Conservation (phyloP, 2,329 filamentous ascomycete species). For the Sphaerulina musiva region DNA sequence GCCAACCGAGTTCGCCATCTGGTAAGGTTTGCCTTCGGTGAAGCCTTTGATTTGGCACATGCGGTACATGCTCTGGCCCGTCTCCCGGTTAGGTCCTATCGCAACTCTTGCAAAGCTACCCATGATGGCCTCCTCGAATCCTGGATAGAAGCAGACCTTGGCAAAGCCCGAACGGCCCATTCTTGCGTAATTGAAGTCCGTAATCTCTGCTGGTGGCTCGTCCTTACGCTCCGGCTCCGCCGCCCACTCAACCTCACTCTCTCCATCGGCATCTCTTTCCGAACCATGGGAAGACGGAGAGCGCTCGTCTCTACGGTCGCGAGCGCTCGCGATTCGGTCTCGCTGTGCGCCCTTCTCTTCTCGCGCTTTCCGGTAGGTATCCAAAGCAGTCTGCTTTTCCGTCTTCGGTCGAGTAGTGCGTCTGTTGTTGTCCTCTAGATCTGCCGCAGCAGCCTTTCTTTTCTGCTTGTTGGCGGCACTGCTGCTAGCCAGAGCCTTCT, state of each 20-base stretch:
- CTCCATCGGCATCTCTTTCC: constrained; percentile 57
- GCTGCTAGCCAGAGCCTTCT: constrained; percentile 56
- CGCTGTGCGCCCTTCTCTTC: constrained; percentile 56
- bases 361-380: constrained; percentile 57
- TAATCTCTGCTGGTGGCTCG: constrained; percentile 62
- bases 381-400: constrained; percentile 60
- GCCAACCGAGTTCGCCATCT: constrained; percentile 66
- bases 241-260: constrained; percentile 76
- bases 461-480: constrained; percentile 56
- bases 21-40: constrained; percentile 71
- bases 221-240: constrained; percentile 49
- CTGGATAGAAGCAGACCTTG: constrained; percentile 86
- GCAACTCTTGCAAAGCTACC: constrained; percentile 83
- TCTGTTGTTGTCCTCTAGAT: constrained; percentile 73
- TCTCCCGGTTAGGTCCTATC: constrained; percentile 65
- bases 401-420: constrained; percentile 42
- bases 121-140: constrained; percentile 72
- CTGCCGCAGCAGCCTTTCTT: constrained; percentile 71
- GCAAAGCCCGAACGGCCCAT: constrained; percentile 82
- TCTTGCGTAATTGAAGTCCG: constrained; percentile 77
- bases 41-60: constrained; percentile 86
- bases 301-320: constrained; percentile 43
- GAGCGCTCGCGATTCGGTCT: constrained; percentile 17
- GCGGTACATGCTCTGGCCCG: constrained; percentile 71
- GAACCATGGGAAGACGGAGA: constrained; percentile 38